Evolutionary conservation across 345 rosid genomes (phyloP), one percentile per base, ranked within the genome.

Genomic region (Firmiana major): DNA sequence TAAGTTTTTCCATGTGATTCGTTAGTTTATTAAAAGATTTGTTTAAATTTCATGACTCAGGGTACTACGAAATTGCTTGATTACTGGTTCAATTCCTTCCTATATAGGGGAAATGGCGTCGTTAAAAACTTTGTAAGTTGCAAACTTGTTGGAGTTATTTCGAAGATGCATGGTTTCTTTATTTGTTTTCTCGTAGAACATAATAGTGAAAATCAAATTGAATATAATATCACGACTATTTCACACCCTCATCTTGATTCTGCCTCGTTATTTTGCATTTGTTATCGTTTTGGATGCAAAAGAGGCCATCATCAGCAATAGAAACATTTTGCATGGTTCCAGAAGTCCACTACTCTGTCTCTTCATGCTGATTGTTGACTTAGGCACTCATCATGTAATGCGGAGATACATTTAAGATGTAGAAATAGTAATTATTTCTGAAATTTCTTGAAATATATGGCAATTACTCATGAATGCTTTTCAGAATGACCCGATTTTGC

Each of bases 51-150:
- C 71, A n/a, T 81, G 74, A 73, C 22, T 17, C 80, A 93, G 98
- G 90, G 67, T 78, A 75, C 74, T 93, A 68, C 86, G 94, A 54
- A 93, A 85, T 66, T 92, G 97, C 87, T 78, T 65, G 70, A 78
- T 96, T 64, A 79, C 38, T 5, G 94, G 82, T 66, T 17, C 43
- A 40, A 90, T 96, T 6, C 94, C 92, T n/a, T 34, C 26, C 1
- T 80, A 80, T 81, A 60, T 96, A 75, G 93, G 87, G 13, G 15
- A 74, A 0, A 78, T 87, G 89, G 54, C 49, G 75, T 0, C 0
- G 0, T 73, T 92, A 36, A 86, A 81, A 71, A 24, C 16, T 57
- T 64, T 94, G 96, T 92, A 87, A 88, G 97, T 90, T 74, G 43
- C 55, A 75, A 75, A 22, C 36, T 40, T 34, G n/a, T 26, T 62